Evolutionary conservation across 2,329 filamentous ascomycete genomes (phyloP).

Genomic region (Sarocladiaceae sp.): DNA sequence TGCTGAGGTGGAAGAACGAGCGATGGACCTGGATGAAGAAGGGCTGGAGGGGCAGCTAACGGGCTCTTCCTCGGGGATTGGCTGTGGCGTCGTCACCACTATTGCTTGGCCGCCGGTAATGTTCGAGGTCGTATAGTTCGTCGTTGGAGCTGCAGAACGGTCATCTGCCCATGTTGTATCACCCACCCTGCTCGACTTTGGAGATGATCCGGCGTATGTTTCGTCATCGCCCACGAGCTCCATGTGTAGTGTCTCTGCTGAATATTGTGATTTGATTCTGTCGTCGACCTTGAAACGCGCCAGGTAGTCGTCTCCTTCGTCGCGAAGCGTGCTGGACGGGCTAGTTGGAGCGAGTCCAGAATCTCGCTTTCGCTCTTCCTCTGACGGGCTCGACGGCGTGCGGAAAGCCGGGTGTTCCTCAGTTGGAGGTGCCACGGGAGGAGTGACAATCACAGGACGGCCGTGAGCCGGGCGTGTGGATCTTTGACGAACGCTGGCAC

Average conservation of each 20-base stretch:
- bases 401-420: conserved; percentile 53
- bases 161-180: conserved; percentile 4
- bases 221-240: conserved; percentile 30
- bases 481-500: not conserved
- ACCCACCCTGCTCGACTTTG: conserved; percentile 2
- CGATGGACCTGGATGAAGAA: not conserved
- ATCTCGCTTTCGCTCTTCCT: conserved; percentile 48
- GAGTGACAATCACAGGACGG: conserved; percentile 26
- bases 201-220: not conserved
- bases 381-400: conserved; percentile 20
- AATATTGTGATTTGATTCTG: not conserved
- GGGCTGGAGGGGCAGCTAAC: conserved; percentile 7
- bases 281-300: not conserved
- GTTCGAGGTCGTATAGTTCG: not conserved
- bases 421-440: conserved; percentile 36
- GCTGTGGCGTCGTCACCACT: not conserved
- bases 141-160: not conserved
- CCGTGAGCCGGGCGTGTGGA: not conserved
- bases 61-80: conserved; percentile 3
- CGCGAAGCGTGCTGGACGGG: conserved; percentile 21
- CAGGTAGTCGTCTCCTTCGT: conserved; percentile 9
- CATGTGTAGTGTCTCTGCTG: not conserved
- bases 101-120: not conserved
- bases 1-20: not conserved
- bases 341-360: conserved; percentile 47